These are phyloP conservation scores for Coemansia reversa DNA, from an alignment of 192 early-diverging fungal genomes.

Conservation along the genomic window DNA sequence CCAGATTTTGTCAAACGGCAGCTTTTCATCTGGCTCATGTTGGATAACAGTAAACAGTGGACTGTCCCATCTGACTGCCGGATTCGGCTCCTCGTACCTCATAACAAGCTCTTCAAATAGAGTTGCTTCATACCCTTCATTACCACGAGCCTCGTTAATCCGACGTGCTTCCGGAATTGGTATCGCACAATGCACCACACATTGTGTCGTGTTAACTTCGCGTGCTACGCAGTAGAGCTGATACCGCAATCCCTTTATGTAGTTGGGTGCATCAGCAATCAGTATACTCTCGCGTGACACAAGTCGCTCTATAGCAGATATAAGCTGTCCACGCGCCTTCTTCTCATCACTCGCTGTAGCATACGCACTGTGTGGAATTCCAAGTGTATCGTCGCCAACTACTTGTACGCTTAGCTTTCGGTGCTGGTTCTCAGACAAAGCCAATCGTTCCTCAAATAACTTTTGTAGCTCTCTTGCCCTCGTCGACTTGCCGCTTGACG, in stretches of 20 bases:
- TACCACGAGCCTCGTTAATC: slow-evolving; percentile 55
- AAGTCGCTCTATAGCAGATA: slow-evolving; percentile 87
- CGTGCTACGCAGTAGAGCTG: slow-evolving; percentile 90
- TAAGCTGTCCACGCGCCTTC: slow-evolving; percentile 74
- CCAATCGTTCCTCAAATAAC: slow-evolving; percentile 54
- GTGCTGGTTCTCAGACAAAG: slow-evolving; percentile 35
- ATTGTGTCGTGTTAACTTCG: slow-evolving; percentile 82
- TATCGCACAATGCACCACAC: slow-evolving; percentile 72
- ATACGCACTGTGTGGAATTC: slow-evolving; percentile 64
- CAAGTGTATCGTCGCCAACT: slow-evolving; percentile 77
- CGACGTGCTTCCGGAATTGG: slow-evolving; percentile 55
- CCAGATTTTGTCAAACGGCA: slow-evolving; percentile 73
- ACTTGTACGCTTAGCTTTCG: slow-evolving; percentile 63
- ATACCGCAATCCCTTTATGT: slow-evolving; percentile 99
- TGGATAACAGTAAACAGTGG: slow-evolving; percentile 90
- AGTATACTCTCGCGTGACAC: slow-evolving; percentile 83
- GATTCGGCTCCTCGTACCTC: slow-evolving; percentile 94
- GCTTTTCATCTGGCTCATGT: slow-evolving; percentile 55
- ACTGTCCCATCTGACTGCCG: slow-evolving; percentile 89
- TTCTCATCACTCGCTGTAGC: slow-evolving; percentile 74
- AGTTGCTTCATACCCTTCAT: slow-evolving; percentile 46
- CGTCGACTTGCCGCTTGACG: slow-evolving; percentile 87
- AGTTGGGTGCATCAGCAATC: slow-evolving; percentile 93
- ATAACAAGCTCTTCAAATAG: slow-evolving; percentile 75
- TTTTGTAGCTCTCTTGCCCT: slow-evolving; percentile 71